Percentiles rank a stretch among this genome's conserved stretches.
phyloP scores from a whole-genome alignment of 1,284 basidiomycete genomes.

The Lignosus rhinocerotis region DNA sequence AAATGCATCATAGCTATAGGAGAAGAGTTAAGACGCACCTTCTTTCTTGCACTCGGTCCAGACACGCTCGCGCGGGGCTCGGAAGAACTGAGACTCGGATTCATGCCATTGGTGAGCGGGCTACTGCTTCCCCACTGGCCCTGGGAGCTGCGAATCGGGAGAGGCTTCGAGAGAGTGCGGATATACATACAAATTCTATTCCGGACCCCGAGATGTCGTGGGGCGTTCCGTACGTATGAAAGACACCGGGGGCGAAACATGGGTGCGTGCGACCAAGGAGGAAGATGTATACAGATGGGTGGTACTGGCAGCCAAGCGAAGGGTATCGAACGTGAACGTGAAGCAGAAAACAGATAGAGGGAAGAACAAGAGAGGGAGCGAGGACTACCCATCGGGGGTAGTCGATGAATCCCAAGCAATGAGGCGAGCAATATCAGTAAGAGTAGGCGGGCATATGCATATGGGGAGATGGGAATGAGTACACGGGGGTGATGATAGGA shows the following conservation, averaged over 20 bases:
- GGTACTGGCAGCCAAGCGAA: conserved; percentile 9
- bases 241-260: conserved; percentile 9
- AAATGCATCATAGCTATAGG: no score
- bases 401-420: background rate
- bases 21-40: no score
- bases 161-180: background rate
- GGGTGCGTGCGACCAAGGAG: conserved; percentile 11
- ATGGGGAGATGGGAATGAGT: conserved; percentile 6
- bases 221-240: conserved; percentile 13
- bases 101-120: background rate
- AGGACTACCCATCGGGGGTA: background rate
- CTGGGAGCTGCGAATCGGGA: background rate
- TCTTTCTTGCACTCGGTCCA: background rate
- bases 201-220: conserved; percentile 13
- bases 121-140: background rate
- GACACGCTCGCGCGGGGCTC: conserved; percentile 2
- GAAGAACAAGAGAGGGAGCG: background rate
- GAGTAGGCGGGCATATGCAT: conserved; percentile 5
- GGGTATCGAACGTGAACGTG: conserved; percentile 14
- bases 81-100: background rate
- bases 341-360: background rate
- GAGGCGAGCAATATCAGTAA: background rate
- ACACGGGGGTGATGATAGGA: conserved; percentile 8
- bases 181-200: conserved; percentile 22
- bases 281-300: conserved; percentile 20